Conservation (phyloP, 2,329 filamentous ascomycete species). For the Xylaria multiplex region DNA sequence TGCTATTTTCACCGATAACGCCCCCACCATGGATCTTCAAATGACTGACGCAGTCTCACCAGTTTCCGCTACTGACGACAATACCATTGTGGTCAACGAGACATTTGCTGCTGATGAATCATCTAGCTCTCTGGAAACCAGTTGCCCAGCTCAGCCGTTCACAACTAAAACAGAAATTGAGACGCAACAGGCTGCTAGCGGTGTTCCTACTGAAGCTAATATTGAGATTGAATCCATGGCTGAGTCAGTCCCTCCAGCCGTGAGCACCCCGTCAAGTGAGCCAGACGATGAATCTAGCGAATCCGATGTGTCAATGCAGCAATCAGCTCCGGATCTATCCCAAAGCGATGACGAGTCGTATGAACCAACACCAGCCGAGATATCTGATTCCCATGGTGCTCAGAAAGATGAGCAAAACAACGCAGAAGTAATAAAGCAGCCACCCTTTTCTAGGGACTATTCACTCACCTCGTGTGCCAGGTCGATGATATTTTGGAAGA, state of each 20-base stretch:
- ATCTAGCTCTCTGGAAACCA: conserved; percentile 1
- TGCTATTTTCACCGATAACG: conserved; percentile 27
- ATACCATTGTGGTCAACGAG: background rate
- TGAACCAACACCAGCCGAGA: conserved; percentile 36
- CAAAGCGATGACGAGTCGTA: conserved; percentile 41
- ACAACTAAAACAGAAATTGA: conserved; percentile 1
- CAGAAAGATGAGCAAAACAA: conserved; percentile 31
- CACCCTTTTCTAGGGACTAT: conserved; percentile 13
- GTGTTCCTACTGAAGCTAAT: background rate
- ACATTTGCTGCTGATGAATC: background rate
- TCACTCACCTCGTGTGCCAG: conserved; percentile 34
- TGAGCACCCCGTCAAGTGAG: conserved; percentile 6
- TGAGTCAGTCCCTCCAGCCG: conserved; percentile 3
- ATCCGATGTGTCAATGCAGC: conserved; percentile 37
- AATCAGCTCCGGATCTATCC: conserved; percentile 35
- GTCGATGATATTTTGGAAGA: conserved; percentile 41
- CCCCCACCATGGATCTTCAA: conserved; percentile 17
- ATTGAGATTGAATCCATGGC: background rate
- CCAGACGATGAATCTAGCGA: conserved; percentile 26
- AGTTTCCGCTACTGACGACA: background rate
- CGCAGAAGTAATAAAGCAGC: conserved; percentile 38
- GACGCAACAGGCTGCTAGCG: background rate
- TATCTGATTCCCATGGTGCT: conserved; percentile 36
- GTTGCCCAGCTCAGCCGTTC: conserved; percentile 6
- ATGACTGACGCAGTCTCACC: conserved; percentile 20